These are phyloP conservation scores for Clarireedia monteithiana DNA, from an alignment of 2,329 filamentous ascomycete genomes.

Conservation along the genomic window DNA sequence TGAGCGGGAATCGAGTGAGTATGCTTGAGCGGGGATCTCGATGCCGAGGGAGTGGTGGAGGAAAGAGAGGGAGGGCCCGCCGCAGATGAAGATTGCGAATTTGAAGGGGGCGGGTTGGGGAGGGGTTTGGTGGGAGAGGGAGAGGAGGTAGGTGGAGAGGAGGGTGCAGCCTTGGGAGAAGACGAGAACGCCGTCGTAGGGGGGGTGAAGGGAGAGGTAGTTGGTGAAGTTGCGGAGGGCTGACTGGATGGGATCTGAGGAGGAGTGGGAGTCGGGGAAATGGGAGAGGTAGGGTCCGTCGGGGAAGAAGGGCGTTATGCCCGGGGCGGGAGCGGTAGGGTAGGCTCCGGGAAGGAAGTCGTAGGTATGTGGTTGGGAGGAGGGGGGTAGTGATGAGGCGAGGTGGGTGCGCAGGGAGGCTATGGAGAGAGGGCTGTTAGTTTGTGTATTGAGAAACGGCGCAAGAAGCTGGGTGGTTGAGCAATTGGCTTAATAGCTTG, in stretches of 20 bases:
- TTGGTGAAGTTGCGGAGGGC: constrained; percentile 26
- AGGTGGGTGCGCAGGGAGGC: constrained; percentile 32
- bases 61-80: constrained; percentile 30
- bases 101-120: constrained; percentile 33
- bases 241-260: constrained; percentile 16
- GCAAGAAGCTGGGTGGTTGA: background rate
- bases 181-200: constrained; percentile 35
- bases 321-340: constrained; percentile 28
- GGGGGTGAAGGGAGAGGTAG: constrained; percentile 30
- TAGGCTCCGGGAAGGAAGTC: constrained; percentile 35
- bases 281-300: constrained; percentile 33
- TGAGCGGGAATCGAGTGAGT: background rate
- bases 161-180: constrained; percentile 37
- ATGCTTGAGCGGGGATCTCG: constrained; percentile 18
- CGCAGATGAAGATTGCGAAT: constrained; percentile 35
- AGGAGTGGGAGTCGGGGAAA: constrained; percentile 21
- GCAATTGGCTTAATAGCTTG: too few relatives aligned
- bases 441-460: too few relatives aligned
- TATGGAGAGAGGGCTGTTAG: constrained; percentile 11
- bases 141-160: constrained; percentile 29
- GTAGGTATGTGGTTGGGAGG: constrained; percentile 26
- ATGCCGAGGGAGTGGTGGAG: constrained; percentile 31
- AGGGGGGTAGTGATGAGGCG: constrained; percentile 13
- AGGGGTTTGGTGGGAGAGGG: constrained; percentile 22
- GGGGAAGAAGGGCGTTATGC: constrained; percentile 35